These are phyloP conservation scores for Fomitopsis pulvina DNA, from an alignment of 768 basidiomycete species.

Conservation along the genomic window DNA sequence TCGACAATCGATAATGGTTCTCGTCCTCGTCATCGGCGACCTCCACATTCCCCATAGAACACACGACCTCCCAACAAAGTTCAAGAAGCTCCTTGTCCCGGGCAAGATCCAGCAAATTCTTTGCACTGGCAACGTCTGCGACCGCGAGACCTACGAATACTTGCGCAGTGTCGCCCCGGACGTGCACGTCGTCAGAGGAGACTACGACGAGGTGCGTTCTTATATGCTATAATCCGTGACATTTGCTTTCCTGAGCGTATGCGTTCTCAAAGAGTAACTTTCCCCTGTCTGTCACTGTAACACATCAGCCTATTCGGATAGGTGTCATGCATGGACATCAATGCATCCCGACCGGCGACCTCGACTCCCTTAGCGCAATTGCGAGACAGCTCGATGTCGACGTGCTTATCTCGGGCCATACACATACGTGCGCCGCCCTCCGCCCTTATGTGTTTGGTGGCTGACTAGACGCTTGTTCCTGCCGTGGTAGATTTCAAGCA, in stretches of 20 bases:
- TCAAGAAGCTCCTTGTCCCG: constrained; percentile 83
- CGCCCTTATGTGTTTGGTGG: neutral
- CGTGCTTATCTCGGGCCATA: constrained; percentile 88
- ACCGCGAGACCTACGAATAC: constrained; percentile 96
- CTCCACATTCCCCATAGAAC: constrained; percentile 89
- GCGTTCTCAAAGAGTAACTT: constrained; percentile 41
- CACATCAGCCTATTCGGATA: constrained; percentile 82
- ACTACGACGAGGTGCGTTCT: constrained; percentile 83
- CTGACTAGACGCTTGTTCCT: neutral
- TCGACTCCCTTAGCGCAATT: constrained; percentile 82
- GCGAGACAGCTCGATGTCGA: constrained; percentile 98
- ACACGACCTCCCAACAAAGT: constrained; percentile 91
- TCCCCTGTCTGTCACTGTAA: constrained; percentile 74
- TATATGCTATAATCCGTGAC: neutral
- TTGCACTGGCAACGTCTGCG: constrained; percentile 96
- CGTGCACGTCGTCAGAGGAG: constrained; percentile 86
- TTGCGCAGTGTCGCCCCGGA: constrained; percentile 90
- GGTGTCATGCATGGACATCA: constrained; percentile 95
- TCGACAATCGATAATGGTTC: constrained; percentile 52
- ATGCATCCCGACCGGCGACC: constrained; percentile 84
- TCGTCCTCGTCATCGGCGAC: constrained; percentile 89
- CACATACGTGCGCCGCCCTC: constrained; percentile 66
- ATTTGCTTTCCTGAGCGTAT: neutral
- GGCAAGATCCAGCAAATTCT: constrained; percentile 98
- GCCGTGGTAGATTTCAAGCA: constrained; percentile 72